Base-by-base conservation (phyloP, 2,329 filamentous ascomycete genomes). In the Fusarium mundagurra region DNA sequence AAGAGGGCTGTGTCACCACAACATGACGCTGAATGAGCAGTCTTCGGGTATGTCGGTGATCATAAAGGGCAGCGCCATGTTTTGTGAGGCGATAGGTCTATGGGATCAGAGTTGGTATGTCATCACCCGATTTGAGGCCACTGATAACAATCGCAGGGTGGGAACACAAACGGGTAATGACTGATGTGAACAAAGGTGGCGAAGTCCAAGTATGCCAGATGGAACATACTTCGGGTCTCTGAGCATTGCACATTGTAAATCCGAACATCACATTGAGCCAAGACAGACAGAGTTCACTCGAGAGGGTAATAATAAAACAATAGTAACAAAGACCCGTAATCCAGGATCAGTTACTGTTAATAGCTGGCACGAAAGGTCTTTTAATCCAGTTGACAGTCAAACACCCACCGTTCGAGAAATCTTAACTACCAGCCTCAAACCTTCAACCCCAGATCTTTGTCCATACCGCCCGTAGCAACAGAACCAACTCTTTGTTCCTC, bases 101-200 rank as follows among this genome's bases (percentile, higher is more conserved):
- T 12, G 6, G 6, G 1, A 8, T 11, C 34, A 10, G 22, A 8
- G 22, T 4, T 7, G 14, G 20, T 7, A 12, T 18, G 33, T 12
- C 8, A 9, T 31, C 13, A 10, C 20, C 47, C 16, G 20, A 24
- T 22, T 20, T 3, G 18, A 38, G 50, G 22, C 12, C 50, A 14
- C 17, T 10, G 0, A 0, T 4, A 4, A 17, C 4, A 22, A 2
- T 16, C 2, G 0, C 7, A 5, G 1, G 12, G 5, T 27, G n/a
- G 33, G 11, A 20, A 38, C 5, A 5, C n/a, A 29, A 14, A 20
- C 24, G 9, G 12, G 5, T 14, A 8, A 12, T 53, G 6, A 4
- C n/a, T 16, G n/a, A 13, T 20, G 5, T 7, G n/a, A 38, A 36
- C 3, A 27, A 14, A 20, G 24, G 33, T 36, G 33, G 50, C 33